Percentiles rank a stretch among this genome's conserved stretches.
phyloP scores from a whole-genome alignment of 2,329 filamentous ascomycete genomes.

The Tolypocladium capitatum region DNA sequence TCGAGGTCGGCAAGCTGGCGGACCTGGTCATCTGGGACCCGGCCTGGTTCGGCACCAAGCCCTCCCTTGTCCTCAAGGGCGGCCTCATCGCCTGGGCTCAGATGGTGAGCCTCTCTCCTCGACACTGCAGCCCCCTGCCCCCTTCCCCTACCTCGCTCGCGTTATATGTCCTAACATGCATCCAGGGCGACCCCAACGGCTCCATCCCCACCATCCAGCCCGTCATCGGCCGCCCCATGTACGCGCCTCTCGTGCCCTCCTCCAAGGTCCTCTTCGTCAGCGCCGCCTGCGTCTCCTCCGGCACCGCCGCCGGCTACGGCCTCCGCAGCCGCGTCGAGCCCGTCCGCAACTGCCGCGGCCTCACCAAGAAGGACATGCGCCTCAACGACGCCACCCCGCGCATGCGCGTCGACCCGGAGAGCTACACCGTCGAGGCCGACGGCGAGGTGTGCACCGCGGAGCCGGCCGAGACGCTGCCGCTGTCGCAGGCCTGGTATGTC shows the following conservation, averaged over 20 bases:
- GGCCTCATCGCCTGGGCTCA: too few species aligned
- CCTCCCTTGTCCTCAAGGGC: too few species aligned
- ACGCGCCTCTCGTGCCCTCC: slow-evolving; percentile 56
- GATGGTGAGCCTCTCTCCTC: too few species aligned
- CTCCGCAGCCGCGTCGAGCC: slow-evolving; percentile 69
- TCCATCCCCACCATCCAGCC: slow-evolving; percentile 80
- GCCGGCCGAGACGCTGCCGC: slow-evolving; percentile 55
- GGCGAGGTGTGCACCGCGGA: slow-evolving; percentile 60
- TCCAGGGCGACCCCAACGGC: too few species aligned
- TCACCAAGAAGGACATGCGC: slow-evolving; percentile 82
- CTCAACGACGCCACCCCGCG: slow-evolving; percentile 71
- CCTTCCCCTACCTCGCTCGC: too few species aligned
- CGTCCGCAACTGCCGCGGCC: slow-evolving; percentile 59
- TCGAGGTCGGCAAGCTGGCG: too few species aligned
- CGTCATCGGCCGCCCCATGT: slow-evolving; percentile 75
- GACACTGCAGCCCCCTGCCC: too few species aligned
- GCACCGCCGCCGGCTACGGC: slow-evolving; percentile 56
- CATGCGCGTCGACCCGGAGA: slow-evolving; percentile 88
- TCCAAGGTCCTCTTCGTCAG: slow-evolving; percentile 78
- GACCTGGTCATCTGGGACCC: too few species aligned
- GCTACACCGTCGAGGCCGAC: slow-evolving; percentile 78
- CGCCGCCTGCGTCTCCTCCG: slow-evolving; percentile 52
- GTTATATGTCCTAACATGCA: too few species aligned
- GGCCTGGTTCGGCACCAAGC: too few species aligned
- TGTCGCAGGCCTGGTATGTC: slow-evolving; percentile 66